phyloP scores from a whole-genome alignment of 2,329 filamentous ascomycete genomes.

The Simplicillium aogashimaense region DNA sequence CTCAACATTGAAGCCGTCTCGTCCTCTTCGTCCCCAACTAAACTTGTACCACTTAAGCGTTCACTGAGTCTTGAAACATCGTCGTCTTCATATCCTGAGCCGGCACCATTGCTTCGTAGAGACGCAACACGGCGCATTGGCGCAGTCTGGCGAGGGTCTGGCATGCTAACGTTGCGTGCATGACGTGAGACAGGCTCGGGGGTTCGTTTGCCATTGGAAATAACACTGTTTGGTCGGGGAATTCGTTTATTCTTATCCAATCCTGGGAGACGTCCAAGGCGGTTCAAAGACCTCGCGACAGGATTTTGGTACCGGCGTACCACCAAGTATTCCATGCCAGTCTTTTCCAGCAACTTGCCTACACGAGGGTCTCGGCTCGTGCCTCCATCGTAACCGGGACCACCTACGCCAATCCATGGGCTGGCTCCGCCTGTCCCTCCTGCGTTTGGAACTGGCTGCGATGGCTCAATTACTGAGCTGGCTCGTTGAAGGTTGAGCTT shows the following conservation, averaged over 20 bases:
- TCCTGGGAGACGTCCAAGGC: conserved; percentile 36
- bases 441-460: conserved; percentile 29
- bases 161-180: conserved; percentile 28
- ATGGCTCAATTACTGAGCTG: conserved; percentile 60
- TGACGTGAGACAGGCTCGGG: conserved; percentile 21
- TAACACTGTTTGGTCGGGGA: conserved; percentile 26
- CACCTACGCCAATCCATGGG: conserved; percentile 41
- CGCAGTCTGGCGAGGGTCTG: conserved; percentile 19
- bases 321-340: conserved; percentile 64
- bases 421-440: conserved; percentile 30
- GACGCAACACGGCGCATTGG: conserved; percentile 23
- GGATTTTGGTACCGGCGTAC: conserved; percentile 65
- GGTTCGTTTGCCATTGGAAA: conserved; percentile 25
- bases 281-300: conserved; percentile 49
- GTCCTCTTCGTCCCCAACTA: conserved; percentile 40
- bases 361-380: conserved; percentile 50
- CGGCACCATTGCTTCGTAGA: conserved; percentile 25
- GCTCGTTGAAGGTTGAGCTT: conserved; percentile 67
- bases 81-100: conserved; percentile 36
- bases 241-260: conserved; percentile 40
- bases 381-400: conserved; percentile 41
- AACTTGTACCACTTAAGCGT: conserved; percentile 38
- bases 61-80: conserved; percentile 30
- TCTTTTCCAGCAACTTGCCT: conserved; percentile 55
- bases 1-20: conserved; percentile 41